Evolutionary conservation across 2,329 filamentous ascomycete genomes (phyloP), one percentile per base, ranked within the genome.

Genomic region (Lachnellula arida): DNA sequence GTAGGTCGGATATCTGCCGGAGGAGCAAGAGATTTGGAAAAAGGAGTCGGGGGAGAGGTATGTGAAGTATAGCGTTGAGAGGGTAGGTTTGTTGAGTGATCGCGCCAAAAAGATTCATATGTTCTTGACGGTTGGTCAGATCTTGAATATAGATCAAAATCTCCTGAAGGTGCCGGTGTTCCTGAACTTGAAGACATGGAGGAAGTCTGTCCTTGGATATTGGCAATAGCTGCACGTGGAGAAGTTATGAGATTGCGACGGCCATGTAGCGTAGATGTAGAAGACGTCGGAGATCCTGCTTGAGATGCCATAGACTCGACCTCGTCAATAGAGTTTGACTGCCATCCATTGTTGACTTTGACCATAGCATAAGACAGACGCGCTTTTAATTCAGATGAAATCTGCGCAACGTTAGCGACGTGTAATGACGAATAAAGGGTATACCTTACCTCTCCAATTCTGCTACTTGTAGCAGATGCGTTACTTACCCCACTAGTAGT

Each of bases 301-400:
- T 87, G 84, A 1, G 88, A 89, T 9, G 88, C 83, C 42, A 90
- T 74, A 47, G 82, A 83, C 72, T 93, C 90, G 32, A 93, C 82
- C 71, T 93, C 88, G 54, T 88, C 85, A 56, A 94, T 83, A 17
- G 84, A 85, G 60, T 87, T 85, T 49, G 86, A 81, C 72, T 96
- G 88, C 87, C 91, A 94, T 56, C 90, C 91, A 68, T 95, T 86
- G 69, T 91, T 90, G 42, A 97, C 88, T 72, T 96, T 97, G 69
- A 95, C 81, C 81, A 96, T 94, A 61, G 93, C 93, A 72, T 97
- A 97, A 6, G 91, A 90, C 28, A 97, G 80, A 65, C 91, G 88
- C 50, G 91, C 86, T 68, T 87, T 88, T 51, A 97, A 80, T 68
- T 93, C 88, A 53, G 86, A 63, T 39, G 68, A 68, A 37, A 71